phyloP scores from a whole-genome alignment of 2,329 filamentous ascomycete species.

The Penicillium palitans region DNA sequence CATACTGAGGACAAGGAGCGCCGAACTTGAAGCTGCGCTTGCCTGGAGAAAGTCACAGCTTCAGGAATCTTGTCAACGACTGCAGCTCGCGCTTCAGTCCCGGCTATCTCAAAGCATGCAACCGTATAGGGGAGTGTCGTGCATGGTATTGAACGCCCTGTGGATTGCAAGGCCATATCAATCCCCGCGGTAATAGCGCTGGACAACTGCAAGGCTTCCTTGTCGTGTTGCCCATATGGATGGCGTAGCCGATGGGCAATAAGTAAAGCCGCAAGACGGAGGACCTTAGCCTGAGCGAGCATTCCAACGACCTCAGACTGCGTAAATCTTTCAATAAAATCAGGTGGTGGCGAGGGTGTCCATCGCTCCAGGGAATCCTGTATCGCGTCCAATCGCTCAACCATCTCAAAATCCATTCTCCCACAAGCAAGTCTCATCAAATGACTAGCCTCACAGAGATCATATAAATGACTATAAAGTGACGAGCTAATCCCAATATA shows the following conservation, averaged over 20 bases:
- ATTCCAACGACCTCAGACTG: constrained; percentile 11
- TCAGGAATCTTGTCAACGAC: not conserved
- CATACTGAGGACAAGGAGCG: constrained; percentile 5
- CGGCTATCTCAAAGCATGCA: constrained; percentile 15
- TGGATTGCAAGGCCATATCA: constrained; percentile 7
- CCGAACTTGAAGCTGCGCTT: constrained; percentile 7
- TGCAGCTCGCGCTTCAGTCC: not conserved
- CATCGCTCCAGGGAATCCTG: constrained; percentile 4
- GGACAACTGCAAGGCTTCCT: constrained; percentile 5
- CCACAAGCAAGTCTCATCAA: not conserved
- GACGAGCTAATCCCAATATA: constrained; percentile 18
- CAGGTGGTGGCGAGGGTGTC: constrained; percentile 4
- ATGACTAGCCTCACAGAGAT: constrained; percentile 12
- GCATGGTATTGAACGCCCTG: constrained; percentile 14
- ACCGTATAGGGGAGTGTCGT: constrained; percentile 10
- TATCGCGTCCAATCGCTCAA: not conserved
- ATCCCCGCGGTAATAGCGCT: constrained; percentile 14
- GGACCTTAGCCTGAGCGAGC: constrained; percentile 13
- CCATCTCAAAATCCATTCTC: not conserved
- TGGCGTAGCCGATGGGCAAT: constrained; percentile 15
- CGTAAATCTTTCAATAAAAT: constrained; percentile 11
- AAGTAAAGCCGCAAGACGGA: constrained; percentile 12
- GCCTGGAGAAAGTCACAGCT: constrained; percentile 15
- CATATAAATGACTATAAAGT: constrained; percentile 12
- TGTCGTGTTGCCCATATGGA: constrained; percentile 9